Conservation (phyloP, 2,329 filamentous ascomycete species). For the Colletotrichum destructivum region DNA sequence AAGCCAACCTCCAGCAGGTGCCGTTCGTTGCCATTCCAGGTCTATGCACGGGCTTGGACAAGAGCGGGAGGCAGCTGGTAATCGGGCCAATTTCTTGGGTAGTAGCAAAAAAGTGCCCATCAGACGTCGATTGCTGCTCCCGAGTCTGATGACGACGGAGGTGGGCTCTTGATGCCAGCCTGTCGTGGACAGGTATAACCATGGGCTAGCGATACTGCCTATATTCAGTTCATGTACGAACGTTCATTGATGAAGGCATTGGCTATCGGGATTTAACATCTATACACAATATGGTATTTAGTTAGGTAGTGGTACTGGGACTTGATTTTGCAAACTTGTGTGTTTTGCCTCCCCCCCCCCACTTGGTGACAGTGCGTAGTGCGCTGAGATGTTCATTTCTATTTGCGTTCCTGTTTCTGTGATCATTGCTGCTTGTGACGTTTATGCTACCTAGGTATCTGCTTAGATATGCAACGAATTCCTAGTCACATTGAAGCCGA, state of each 20-base stretch:
- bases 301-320: conserved; percentile 29
- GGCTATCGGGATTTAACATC: conserved; percentile 26
- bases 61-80: conserved; percentile 33
- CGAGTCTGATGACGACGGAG: conserved; percentile 9
- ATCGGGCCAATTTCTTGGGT: conserved; percentile 28
- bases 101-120: neutral
- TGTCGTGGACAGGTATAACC: conserved; percentile 24
- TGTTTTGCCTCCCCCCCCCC: no score
- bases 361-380: neutral
- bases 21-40: conserved; percentile 27
- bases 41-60: conserved; percentile 25
- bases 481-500: neutral
- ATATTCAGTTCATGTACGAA: conserved; percentile 31
- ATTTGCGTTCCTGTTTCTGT: no score
- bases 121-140: conserved; percentile 8
- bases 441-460: neutral
- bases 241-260: conserved; percentile 32
- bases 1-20: conserved; percentile 39
- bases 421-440: neutral
- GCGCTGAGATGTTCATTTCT: neutral
- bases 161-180: conserved; percentile 1
- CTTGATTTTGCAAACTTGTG: conserved; percentile 22
- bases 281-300: conserved; percentile 17
- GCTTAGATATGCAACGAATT: no score
- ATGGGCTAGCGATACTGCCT: conserved; percentile 36